phyloP scores from a whole-genome alignment of 2,329 filamentous ascomycete genomes.

The Ilyonectria destructans region DNA sequence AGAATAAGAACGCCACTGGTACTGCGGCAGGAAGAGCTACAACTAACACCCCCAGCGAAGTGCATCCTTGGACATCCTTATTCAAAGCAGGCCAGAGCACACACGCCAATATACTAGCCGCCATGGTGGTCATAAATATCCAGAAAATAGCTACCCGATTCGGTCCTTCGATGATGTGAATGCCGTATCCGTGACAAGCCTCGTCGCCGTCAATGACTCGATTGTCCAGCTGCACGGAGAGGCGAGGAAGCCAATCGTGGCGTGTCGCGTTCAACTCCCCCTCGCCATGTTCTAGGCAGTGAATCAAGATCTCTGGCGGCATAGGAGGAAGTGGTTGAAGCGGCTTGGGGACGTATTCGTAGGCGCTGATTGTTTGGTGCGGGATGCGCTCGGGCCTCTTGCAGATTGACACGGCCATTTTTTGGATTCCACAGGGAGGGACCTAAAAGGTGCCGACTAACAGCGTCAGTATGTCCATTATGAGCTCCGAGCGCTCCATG shows the following conservation, averaged over 20 bases:
- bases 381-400: not conserved
- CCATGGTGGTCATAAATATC: not conserved
- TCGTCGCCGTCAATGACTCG: not conserved
- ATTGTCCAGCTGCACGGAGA: not conserved
- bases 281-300: not conserved
- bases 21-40: not conserved
- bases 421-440: too few relatives aligned
- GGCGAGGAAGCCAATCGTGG: not conserved
- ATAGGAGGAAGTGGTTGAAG: not conserved
- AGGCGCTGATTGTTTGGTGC: not conserved
- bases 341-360: not conserved
- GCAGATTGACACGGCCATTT: not conserved
- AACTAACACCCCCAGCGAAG: not conserved
- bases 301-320: not conserved
- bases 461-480: too few relatives aligned
- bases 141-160: not conserved
- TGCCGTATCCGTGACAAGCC: not conserved
- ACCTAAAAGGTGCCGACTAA: too few relatives aligned
- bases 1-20: not conserved
- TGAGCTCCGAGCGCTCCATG: too few relatives aligned
- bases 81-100: not conserved
- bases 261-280: not conserved
- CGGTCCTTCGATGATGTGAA: not conserved
- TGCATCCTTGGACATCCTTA: not conserved
- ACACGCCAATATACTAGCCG: not conserved